Base-by-base conservation (phyloP, 1,284 basidiomycete species). In the Tilletiaria anomala region DNA sequence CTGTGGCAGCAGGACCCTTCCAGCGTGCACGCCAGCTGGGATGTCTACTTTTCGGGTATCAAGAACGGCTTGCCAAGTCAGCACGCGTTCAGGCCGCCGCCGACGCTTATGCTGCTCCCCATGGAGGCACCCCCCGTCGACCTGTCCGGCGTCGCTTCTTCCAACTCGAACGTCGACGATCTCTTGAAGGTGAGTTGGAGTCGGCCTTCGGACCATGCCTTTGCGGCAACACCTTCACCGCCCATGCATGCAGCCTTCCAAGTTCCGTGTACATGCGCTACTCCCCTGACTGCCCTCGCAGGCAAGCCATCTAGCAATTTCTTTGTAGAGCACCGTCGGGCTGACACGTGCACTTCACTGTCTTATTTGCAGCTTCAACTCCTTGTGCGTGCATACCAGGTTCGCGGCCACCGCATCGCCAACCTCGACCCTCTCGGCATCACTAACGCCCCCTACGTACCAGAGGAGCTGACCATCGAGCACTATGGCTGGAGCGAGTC, bases 391-490 rank as follows among this genome's bases (percentile, higher is more conserved):
- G 91, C 93, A 5, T 97, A 93, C 72, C 91, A 97, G 79, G 91
- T 99, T 21, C 84, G 89, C 45, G 91, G 93, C 24, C 93, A 99
- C 68, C 86, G 93, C 66, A 77, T 91, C 54, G 93, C 91, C 42
- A 81, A 89, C 57, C 76, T 99, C 46, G 91, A 99, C 66, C 91
- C 91, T 26, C 78, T 99, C 20, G 86, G 86, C 34, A 89, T 97
- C 60, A 74, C 84, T 47, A 79, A 89, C 60, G 60, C 58, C 42
- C 42, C 48, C 43, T 50, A 50, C 37, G 35, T 51, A 17, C 63
- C 61, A 36, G 47, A 52, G 22, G 63, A 66, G 47, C 51, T 66
- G 37, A 58, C 53, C 37, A 61, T 64, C 29, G 50, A 57, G 34
- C 59, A 63, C 54, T 99, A 94, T 70, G 88, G 91, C 42, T 96